These are phyloP conservation scores for Aspergillus homomorphus DNA, from an alignment of 495 filamentous ascomycete species.

Conservation along the genomic window DNA sequence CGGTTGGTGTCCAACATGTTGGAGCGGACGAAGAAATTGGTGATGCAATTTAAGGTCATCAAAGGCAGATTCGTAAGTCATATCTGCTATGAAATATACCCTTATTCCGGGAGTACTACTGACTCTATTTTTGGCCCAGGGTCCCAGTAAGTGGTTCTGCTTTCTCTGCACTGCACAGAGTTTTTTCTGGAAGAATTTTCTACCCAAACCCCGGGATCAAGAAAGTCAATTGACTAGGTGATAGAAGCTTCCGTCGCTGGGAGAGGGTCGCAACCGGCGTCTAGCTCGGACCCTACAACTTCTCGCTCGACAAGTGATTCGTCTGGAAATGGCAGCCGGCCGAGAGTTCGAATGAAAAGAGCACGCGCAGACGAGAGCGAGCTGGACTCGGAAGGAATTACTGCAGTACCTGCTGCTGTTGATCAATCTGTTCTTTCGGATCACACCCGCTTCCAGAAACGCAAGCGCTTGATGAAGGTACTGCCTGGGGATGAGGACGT, in stretches of 20 bases:
- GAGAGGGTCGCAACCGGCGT: background rate
- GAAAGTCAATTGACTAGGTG: background rate
- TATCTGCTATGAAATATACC: background rate
- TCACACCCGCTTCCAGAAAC: constrained; percentile 17
- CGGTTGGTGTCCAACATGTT: constrained; percentile 35
- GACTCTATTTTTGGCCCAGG: background rate
- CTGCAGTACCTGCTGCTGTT: background rate
- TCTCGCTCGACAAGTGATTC: background rate
- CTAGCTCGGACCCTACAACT: background rate
- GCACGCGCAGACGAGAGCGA: background rate
- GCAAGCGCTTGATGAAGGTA: constrained; percentile 18
- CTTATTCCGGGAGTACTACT: no score
- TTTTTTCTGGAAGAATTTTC: background rate
- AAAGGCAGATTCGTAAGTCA: constrained; percentile 35
- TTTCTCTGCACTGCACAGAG: background rate
- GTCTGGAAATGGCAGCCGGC: background rate
- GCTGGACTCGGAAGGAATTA: background rate
- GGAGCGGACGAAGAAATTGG: constrained; percentile 35
- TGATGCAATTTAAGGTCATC: constrained; percentile 34
- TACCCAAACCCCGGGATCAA: background rate
- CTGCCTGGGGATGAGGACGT: constrained; percentile 19
- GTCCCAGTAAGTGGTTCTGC: background rate
- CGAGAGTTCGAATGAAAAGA: background rate
- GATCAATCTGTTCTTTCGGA: background rate
- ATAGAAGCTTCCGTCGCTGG: background rate